Evolutionary conservation across 164 flowering plant genomes (phyloP), one percentile per base, ranked within the genome.

Genomic region (Aristolochia californica): DNA sequence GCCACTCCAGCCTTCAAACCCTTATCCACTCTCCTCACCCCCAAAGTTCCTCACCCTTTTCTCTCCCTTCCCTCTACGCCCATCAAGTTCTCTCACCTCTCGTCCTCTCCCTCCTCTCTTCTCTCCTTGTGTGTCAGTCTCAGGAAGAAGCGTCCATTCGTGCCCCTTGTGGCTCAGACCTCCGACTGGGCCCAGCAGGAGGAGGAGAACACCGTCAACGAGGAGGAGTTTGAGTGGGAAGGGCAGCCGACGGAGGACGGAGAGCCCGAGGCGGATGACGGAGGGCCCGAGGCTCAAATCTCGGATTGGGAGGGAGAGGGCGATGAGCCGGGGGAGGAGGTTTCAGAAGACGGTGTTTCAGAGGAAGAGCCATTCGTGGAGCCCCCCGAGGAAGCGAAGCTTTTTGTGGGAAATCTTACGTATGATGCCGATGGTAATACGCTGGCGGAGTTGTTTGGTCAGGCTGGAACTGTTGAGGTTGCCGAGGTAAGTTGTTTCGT

Each of bases 351-450:
- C 55, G 38, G 2, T 48, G 28, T n/a, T 54, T 64, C 1, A 15
- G 73, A 20, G 16, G 76, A 56, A 17, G 78, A 54, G 21, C 63
- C 65, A 14, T 70, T 45, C 50, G 56, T 57, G 0, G 83, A 79
- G 58, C 90, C 88, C 0, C 72, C 82, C 13, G 97, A 85, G 60
- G 96, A 85, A 21, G 87, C 94, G 0, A 93, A 89, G 71, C 48
- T 93, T 43, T 93, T 77, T 72, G 88, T 89, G 43, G 99, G 99
- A 13, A 93, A 93, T 66, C 74, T 93, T 76, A 80, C 96, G n/a
- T 93, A 72, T 60, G 95, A 93, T 45, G 57, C 84, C 48, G 91
- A 85, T 34, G 80, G 85, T 68, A 75, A 85, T 71, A 62, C 56
- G 8, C 68, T 93, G 65, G 97, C 99, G 59, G 63, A 64, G 70